A percentile compares a stretch with the other conserved stretches of the same genome.
phyloP scores from a whole-genome alignment of 768 basidiomycete species.

The Plicaturopsis crispa region DNA sequence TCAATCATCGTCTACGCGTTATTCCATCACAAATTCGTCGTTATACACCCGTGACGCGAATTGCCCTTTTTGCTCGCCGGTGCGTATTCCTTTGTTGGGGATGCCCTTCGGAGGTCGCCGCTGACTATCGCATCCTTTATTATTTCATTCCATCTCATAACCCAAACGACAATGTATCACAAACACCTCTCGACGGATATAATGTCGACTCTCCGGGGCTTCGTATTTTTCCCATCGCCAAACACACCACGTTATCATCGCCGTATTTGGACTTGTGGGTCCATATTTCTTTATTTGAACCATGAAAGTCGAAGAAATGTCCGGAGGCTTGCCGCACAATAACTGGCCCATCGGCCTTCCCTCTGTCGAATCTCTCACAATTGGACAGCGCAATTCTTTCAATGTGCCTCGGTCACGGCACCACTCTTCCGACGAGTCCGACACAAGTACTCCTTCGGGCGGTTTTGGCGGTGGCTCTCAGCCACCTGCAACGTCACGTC shows the following conservation, averaged over 20 bases:
- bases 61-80: too few relatives aligned
- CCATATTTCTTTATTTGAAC: conserved; percentile 20
- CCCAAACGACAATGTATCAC: too few relatives aligned
- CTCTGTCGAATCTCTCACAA: conserved; percentile 10
- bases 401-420: conserved; percentile 9
- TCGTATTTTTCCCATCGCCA: too few relatives aligned
- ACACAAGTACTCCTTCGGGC: conserved; percentile 10
- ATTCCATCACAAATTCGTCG: too few relatives aligned
- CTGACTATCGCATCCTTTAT: conserved; percentile 11
- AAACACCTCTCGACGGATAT: too few relatives aligned
- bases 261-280: conserved; percentile 26
- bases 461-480: conserved; percentile 9
- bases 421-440: conserved; percentile 14
- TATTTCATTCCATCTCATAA: conserved; percentile 23
- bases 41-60: too few relatives aligned
- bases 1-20: too few relatives aligned
- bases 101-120: too few relatives aligned
- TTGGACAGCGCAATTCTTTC: conserved; percentile 4
- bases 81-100: background rate
- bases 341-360: conserved; percentile 8
- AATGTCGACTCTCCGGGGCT: too few relatives aligned
- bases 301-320: too few relatives aligned
- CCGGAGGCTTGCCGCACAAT: conserved; percentile 6
- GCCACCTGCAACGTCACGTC: too few relatives aligned
- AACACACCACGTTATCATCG: too few relatives aligned